A percentile compares a stretch with the other conserved stretches of the same genome.
Conservation (phyloP, 208 protist genomes). For the Vickermania spadyakhi region DNA sequence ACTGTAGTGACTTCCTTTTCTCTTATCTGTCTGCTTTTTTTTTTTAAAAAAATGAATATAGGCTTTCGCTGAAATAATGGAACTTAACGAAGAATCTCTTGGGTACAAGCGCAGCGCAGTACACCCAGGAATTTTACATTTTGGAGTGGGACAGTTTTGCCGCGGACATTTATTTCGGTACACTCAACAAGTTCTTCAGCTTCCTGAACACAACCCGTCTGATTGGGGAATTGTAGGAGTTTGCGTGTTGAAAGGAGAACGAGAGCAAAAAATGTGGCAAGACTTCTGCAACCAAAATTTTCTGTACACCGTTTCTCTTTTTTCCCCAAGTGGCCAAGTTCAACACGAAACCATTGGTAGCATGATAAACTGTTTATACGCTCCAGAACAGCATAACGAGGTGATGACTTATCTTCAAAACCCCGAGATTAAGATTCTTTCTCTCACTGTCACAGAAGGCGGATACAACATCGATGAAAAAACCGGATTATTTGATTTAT, state of each 20-base stretch:
- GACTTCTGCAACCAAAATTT: conserved; percentile 29
- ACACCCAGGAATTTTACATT: conserved; percentile 23
- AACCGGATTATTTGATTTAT: conserved; percentile 19
- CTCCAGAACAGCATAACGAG: conserved; percentile 17
- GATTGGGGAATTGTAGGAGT: conserved; percentile 29
- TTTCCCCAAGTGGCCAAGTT: conserved; percentile 10
- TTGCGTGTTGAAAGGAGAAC: conserved; percentile 15
- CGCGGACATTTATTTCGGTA: conserved; percentile 28
- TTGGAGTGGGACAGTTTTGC: conserved; percentile 29
- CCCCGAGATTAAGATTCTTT: conserved; percentile 24
- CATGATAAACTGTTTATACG: conserved; percentile 28
- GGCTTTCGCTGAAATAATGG: no score
- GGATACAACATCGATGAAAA: conserved; percentile 40
- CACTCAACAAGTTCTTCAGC: conserved; percentile 23
- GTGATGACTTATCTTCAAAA: conserved; percentile 18
- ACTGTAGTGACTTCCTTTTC: no score
- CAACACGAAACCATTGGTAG: conserved; percentile 15
- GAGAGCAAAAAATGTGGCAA: conserved; percentile 18
- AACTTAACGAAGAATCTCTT: conserved; percentile 8
- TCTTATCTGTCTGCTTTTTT: no score
- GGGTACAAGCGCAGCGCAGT: conserved; percentile 21
- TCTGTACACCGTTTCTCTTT: conserved; percentile 31
- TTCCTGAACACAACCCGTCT: conserved; percentile 17
- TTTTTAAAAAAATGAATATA: no score
- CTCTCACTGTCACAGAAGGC: conserved; percentile 33